These are phyloP conservation scores for Mycena sanguinolenta DNA, from an alignment of 768 basidiomycete species.

Conservation along the genomic window DNA sequence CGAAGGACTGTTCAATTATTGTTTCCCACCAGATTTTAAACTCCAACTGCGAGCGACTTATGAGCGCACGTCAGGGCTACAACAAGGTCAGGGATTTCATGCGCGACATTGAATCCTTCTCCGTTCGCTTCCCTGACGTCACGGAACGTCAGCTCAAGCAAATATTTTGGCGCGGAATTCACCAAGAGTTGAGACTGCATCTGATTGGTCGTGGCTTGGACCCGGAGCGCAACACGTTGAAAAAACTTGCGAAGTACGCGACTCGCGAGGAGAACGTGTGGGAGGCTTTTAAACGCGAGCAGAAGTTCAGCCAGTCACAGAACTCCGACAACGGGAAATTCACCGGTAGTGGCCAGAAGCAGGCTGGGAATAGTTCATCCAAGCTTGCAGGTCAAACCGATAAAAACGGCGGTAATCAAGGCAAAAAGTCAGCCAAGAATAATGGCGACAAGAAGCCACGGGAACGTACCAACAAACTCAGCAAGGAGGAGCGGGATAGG, in stretches of 20 bases:
- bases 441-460: background rate
- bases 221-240: background rate
- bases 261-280: slow-evolving; percentile 3
- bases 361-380: too few species aligned
- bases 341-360: background rate
- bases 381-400: too few species aligned
- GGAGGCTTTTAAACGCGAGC: slow-evolving; percentile 6
- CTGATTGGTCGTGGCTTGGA: background rate
- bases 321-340: too few species aligned
- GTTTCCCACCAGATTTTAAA: background rate
- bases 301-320: too few species aligned
- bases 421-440: background rate
- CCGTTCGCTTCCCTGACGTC: background rate
- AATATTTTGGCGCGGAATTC: background rate
- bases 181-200: background rate
- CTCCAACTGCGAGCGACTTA: background rate
- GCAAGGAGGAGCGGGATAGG: slow-evolving; percentile 28
- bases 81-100: background rate
- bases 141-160: background rate
- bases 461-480: slow-evolving; percentile 6
- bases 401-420: too few species aligned
- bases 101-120: background rate
- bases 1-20: background rate
- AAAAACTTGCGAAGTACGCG: background rate
- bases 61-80: background rate